Evolutionary conservation across 2,329 filamentous ascomycete species (phyloP).

Genomic region (Penicillium olsonii): DNA sequence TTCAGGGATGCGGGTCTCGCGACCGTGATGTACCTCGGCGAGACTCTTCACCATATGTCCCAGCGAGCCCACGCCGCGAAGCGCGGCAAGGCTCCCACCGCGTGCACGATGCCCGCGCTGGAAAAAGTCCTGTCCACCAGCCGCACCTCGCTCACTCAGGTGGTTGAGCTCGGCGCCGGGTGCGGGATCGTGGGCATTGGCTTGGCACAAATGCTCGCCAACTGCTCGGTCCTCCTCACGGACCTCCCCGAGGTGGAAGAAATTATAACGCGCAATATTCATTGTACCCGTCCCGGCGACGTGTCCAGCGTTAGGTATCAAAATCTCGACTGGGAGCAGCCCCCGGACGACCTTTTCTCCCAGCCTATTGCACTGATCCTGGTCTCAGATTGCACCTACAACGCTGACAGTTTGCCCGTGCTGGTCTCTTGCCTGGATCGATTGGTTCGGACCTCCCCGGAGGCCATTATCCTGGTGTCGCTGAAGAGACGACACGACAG

Average conservation of each 20-base stretch:
- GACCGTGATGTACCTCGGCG: slow-evolving; percentile 53
- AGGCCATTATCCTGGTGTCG: slow-evolving; percentile 58
- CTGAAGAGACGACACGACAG: slow-evolving; percentile 69
- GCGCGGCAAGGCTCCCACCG: background rate
- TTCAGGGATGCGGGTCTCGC: slow-evolving; percentile 60
- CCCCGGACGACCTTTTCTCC: slow-evolving; percentile 46
- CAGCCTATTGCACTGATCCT: slow-evolving; percentile 59
- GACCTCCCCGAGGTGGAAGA: slow-evolving; percentile 66
- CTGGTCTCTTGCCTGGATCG: slow-evolving; percentile 60
- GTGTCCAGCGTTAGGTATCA: slow-evolving; percentile 50
- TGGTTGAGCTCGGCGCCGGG: slow-evolving; percentile 68
- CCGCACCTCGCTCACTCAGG: slow-evolving; percentile 42
- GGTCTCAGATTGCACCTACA: slow-evolving; percentile 74
- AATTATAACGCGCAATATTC: slow-evolving; percentile 60
- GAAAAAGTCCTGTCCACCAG: slow-evolving; percentile 35
- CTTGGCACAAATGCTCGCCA: slow-evolving; percentile 56
- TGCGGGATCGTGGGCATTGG: slow-evolving; percentile 69
- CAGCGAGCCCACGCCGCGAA: too few relatives aligned
- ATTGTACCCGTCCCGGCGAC: slow-evolving; percentile 43
- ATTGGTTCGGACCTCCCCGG: slow-evolving; percentile 51
- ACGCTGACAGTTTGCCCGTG: slow-evolving; percentile 65
- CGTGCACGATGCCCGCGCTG: slow-evolving; percentile 27
- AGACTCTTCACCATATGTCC: background rate
- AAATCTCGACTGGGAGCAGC: slow-evolving; percentile 65
- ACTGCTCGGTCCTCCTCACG: slow-evolving; percentile 60